Conservation (phyloP, 177 flowering plant species). For the Vitis hybrid region DNA sequence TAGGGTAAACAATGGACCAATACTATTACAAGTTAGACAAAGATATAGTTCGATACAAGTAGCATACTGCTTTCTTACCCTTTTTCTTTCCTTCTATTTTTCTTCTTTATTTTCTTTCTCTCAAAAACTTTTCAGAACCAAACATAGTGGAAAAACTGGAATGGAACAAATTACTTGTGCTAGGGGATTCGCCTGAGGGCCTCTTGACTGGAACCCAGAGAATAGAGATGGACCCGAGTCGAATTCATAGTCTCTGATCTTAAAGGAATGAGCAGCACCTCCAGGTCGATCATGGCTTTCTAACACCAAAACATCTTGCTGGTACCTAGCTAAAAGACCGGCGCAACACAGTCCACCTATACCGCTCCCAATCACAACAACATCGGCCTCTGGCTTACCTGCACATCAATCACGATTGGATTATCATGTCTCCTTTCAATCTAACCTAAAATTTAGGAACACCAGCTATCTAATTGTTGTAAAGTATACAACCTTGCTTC, state of each 20-base stretch:
- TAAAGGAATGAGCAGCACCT: constrained; percentile 96
- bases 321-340: constrained; percentile 75
- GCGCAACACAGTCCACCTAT: constrained; percentile 92
- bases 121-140: not conserved
- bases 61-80: too few relatives aligned
- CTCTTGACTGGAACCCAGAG: constrained; percentile 92
- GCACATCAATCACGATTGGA: constrained; percentile 22
- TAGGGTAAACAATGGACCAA: too few relatives aligned
- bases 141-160: not conserved
- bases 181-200: constrained; percentile 95
- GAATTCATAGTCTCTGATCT: constrained; percentile 76
- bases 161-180: constrained; percentile 60
- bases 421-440: not conserved
- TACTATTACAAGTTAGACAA: too few relatives aligned
- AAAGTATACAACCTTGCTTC: too few relatives aligned
- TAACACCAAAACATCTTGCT: constrained; percentile 79
- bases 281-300: constrained; percentile 96
- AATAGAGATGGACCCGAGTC: constrained; percentile 97
- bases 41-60: too few relatives aligned
- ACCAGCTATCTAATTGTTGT: too few relatives aligned
- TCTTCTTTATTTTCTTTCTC: too few relatives aligned
- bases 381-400: constrained; percentile 93
- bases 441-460: too few relatives aligned
- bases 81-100: too few relatives aligned
- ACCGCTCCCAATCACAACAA: constrained; percentile 95